Evolutionary conservation across 1,284 basidiomycete genomes (phyloP).

Genomic region (Sporisorium scitamineum): DNA sequence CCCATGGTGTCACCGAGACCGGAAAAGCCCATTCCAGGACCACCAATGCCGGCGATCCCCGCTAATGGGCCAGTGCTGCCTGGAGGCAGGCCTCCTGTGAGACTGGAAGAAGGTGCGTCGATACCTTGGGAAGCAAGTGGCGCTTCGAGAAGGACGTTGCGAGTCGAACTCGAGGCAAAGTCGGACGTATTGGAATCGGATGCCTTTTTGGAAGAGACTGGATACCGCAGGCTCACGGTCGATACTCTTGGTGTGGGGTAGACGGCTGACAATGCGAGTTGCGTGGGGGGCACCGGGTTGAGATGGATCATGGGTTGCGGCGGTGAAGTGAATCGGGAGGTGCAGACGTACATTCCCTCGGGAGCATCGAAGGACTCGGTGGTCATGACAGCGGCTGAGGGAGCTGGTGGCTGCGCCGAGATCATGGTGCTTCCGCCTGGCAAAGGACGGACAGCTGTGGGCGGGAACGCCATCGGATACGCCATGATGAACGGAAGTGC

Average conservation of each 20-base stretch:
- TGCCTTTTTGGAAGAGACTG: conserved; percentile 23
- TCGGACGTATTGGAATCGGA: conserved; percentile 20
- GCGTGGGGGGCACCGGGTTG: conserved; percentile 35
- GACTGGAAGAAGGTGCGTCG: conserved; percentile 48
- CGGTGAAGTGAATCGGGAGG: conserved; percentile 43
- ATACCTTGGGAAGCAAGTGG: conserved; percentile 60
- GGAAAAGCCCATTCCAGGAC: conserved; percentile 45
- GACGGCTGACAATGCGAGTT: conserved; percentile 31
- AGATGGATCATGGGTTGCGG: conserved; percentile 48
- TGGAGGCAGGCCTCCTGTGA: conserved; percentile 51
- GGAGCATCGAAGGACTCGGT: conserved; percentile 55
- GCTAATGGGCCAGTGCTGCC: conserved; percentile 39
- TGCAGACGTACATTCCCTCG: conserved; percentile 56
- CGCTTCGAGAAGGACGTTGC: conserved; percentile 40
- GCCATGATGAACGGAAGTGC: conserved; percentile 19
- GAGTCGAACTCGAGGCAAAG: conserved; percentile 10
- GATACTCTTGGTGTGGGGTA: conserved; percentile 48
- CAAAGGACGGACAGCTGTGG: conserved; percentile 26
- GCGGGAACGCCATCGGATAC: conserved; percentile 37
- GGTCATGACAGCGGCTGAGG: conserved; percentile 37
- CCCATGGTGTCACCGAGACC: conserved; percentile 51
- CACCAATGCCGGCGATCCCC: conserved; percentile 49
- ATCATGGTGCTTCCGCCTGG: conserved; percentile 31
- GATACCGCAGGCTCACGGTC: conserved; percentile 42
- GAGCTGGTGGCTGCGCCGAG: conserved; percentile 29